These are phyloP conservation scores for Fusarium udum DNA, from an alignment of 2,329 filamentous ascomycete species.

Conservation along the genomic window DNA sequence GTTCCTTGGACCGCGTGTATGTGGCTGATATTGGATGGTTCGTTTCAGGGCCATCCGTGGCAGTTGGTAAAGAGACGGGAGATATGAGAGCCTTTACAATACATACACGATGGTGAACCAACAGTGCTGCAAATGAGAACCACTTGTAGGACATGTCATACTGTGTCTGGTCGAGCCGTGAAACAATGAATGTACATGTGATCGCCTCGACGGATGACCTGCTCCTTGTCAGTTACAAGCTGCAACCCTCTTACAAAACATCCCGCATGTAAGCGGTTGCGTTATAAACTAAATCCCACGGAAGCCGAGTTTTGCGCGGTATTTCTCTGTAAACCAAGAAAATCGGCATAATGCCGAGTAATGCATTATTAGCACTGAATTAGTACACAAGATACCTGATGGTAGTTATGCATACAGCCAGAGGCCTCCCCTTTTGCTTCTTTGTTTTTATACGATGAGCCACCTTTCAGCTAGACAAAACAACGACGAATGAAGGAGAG, in stretches of 20 bases:
- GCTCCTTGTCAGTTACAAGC: not conserved
- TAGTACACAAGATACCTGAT: not conserved
- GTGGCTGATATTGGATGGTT: not conserved
- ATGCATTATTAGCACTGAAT: not conserved
- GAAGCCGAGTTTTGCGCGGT: conserved; percentile 1
- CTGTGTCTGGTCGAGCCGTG: not conserved
- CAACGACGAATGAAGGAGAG: not conserved
- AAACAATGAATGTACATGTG: not conserved
- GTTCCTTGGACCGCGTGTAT: conserved; percentile 5
- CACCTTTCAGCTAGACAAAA: not conserved
- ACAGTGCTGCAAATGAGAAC: not conserved
- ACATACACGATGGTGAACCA: not conserved
- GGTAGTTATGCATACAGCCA: not conserved
- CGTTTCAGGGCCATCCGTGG: not conserved
- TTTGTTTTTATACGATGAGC: not conserved
- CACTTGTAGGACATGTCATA: not conserved
- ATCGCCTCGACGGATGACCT: not conserved
- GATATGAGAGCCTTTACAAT: not conserved
- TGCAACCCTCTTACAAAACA: not conserved
- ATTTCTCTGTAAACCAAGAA: not conserved
- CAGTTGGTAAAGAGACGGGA: not conserved
- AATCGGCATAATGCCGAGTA: not conserved
- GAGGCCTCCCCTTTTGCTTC: not conserved
- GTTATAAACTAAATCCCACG: not conserved
- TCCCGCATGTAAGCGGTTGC: not conserved